Evolutionary conservation across 805 yeast genomes (phyloP), one percentile per base, ranked within the genome.

Genomic region (Hanseniaspora meyeri): DNA sequence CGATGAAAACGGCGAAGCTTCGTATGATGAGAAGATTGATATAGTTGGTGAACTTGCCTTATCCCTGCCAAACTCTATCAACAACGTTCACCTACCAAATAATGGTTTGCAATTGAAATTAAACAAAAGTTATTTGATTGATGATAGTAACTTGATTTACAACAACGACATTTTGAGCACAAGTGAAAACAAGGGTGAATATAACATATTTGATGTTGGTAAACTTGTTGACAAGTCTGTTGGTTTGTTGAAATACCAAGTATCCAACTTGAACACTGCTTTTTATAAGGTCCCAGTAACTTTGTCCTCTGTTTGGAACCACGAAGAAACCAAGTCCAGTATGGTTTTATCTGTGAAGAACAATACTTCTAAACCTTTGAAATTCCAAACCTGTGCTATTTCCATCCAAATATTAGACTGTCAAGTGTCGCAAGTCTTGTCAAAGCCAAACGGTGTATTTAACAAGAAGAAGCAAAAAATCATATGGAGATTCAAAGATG

Each of bases 381-480:
- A 65, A 7, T 60, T 74, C 60, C 71, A 71, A 17, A 72, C 71
- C 52, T 64, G 74, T 24, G 62, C 66, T 1, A 72, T 80, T 7
- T 67, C 71, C 34, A 74, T 87, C 48, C 72, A 81, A n/a, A 81
- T 84, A 62, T 72, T 75, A 17, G 85, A 83, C 39, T 83, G 85
- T 11, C 76, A 79, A 17, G 77, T 84, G 3, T 72, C 81, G 1
- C 75, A 83, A 20, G 97, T 96, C 0, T 81, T 89, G 59, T 85
- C 95, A 3, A 87, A 86, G 66, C 98, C 98, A 5, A 82, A 85
- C 57, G 97, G 97, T 57, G 80, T 95, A 0, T 91, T 89, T 74
- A 87, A 84, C 69, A 84, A 80, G 64, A 97, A 89, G 53, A 82
- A 81, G 65, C 83, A 81, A 62, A 79, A 97, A 69, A 83, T 93